These are phyloP conservation scores for Phytophthora podocarpi DNA, from an alignment of 352 stramenopile genomes.

Conservation along the genomic window DNA sequence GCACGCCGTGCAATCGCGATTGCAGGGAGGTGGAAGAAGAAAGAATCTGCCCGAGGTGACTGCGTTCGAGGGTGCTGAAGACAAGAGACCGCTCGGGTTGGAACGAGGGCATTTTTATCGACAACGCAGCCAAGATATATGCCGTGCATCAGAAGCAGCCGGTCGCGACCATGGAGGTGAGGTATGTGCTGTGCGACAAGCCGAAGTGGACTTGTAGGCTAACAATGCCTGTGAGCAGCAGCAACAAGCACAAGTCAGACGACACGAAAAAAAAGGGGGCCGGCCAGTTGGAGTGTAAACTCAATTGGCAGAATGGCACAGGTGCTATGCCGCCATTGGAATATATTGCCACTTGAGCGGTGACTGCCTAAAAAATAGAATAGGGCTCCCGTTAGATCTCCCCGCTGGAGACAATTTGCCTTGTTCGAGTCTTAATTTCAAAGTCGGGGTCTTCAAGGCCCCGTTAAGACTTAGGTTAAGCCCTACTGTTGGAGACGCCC, in stretches of 20 bases:
- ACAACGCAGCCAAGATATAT: neutral
- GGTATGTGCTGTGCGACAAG: neutral
- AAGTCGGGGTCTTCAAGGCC: too few relatives aligned
- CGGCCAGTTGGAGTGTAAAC: too few relatives aligned
- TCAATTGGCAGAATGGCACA: too few relatives aligned
- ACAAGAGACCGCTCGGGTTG: neutral
- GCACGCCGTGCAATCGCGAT: neutral
- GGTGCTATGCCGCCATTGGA: too few relatives aligned
- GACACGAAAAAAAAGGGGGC: too few relatives aligned
- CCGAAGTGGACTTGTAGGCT: conserved; percentile 1
- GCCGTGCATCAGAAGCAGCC: conserved; percentile 1
- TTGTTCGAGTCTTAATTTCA: too few relatives aligned
- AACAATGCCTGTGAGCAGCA: conserved; percentile 28
- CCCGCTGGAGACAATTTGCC: too few relatives aligned
- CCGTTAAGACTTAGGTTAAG: too few relatives aligned
- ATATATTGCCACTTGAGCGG: too few relatives aligned
- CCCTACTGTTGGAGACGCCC: too few relatives aligned
- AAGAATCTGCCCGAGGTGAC: conserved; percentile 9
- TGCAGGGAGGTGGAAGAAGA: conserved; percentile 5
- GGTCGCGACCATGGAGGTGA: conserved; percentile 1
- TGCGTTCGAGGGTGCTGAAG: conserved; percentile 6
- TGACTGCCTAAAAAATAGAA: too few relatives aligned
- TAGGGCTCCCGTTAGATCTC: too few relatives aligned
- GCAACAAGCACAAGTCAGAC: conserved; percentile 21
- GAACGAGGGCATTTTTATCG: conserved; percentile 3